Percentiles rank a stretch among this genome's conserved stretches.
Conservation (phyloP, 169 alveolate species). For the Cryptosporidium muris region DNA sequence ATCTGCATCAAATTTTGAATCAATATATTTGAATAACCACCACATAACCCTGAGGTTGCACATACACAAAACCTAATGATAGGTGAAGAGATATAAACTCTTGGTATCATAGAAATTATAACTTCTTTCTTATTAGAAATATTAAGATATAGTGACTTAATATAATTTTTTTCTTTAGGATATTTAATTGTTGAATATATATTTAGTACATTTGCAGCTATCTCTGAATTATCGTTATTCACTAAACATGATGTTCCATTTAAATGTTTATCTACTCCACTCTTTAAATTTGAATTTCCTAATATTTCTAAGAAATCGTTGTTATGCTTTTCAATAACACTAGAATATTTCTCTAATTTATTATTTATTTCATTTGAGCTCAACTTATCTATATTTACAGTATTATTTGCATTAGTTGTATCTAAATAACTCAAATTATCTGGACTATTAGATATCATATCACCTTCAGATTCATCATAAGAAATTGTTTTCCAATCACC, state of each 20-base stretch:
- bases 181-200: no score
- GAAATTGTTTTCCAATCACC: neutral
- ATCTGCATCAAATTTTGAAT: slow-evolving; percentile 53
- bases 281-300: neutral
- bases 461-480: neutral
- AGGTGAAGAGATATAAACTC: slow-evolving; percentile 25
- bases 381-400: neutral
- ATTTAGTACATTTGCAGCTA: no score
- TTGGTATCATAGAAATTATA: slow-evolving; percentile 2
- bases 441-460: neutral
- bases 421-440: neutral
- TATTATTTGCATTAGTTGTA: neutral
- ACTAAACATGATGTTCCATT: neutral
- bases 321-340: neutral
- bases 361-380: no score
- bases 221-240: neutral
- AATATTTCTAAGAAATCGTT: neutral
- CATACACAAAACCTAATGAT: slow-evolving; percentile 63
- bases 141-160: no score
- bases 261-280: neutral
- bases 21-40: slow-evolving; percentile 57
- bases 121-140: no score
- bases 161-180: no score
- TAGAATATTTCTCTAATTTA: no score
- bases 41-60: slow-evolving; percentile 37